A percentile compares a stretch with the other conserved stretches of the same genome.
Conservation (phyloP, 2,329 filamentous ascomycete genomes). For the Zymoseptoria passerinii region DNA sequence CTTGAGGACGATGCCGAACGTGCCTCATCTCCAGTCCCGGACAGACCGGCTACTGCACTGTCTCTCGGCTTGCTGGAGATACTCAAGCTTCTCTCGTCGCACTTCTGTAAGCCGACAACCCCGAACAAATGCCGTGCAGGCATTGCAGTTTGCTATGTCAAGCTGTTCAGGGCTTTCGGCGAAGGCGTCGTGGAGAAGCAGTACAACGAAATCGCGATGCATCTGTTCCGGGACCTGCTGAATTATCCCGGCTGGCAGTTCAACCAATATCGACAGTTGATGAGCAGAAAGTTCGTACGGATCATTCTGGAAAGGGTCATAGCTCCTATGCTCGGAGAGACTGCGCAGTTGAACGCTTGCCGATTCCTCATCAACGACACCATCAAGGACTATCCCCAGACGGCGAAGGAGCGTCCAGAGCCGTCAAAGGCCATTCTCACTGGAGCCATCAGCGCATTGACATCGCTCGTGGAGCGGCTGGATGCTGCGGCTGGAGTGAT, state of each 20-base stretch:
- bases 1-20: constrained; percentile 61
- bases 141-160: constrained; percentile 79
- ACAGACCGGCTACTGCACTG: constrained; percentile 62
- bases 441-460: constrained; percentile 67
- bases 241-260: constrained; percentile 66
- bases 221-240: constrained; percentile 71
- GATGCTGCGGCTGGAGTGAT: constrained; percentile 74
- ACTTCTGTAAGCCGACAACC: constrained; percentile 71
- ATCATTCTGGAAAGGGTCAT: constrained; percentile 77
- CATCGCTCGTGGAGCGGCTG: constrained; percentile 67
- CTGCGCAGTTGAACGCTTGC: constrained; percentile 75
- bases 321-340: constrained; percentile 77
- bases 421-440: constrained; percentile 81
- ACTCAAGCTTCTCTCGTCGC: constrained; percentile 65
- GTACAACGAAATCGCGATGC: constrained; percentile 73
- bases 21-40: constrained; percentile 66
- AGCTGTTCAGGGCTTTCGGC: constrained; percentile 68
- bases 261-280: constrained; percentile 80
- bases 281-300: constrained; percentile 75
- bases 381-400: constrained; percentile 89
- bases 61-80: constrained; percentile 69
- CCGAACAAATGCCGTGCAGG: constrained; percentile 74
- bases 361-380: constrained; percentile 77
- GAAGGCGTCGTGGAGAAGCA: constrained; percentile 75
- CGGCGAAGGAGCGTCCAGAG: constrained; percentile 75